Evolutionary conservation across 177 flowering plant genomes (phyloP).

Genomic region (Vitis hybrid): DNA sequence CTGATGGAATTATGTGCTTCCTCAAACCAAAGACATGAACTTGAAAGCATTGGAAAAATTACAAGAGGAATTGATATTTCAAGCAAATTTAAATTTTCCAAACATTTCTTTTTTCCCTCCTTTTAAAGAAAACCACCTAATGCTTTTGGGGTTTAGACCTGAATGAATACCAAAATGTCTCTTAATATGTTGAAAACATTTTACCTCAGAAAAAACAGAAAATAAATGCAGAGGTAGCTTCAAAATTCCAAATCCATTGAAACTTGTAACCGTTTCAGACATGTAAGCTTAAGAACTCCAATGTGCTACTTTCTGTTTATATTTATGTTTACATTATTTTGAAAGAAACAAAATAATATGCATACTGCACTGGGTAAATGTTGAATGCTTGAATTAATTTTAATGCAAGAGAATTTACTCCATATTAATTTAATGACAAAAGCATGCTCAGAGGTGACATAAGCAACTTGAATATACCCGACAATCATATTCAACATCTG

Average conservation of each 20-base stretch:
- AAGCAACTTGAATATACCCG: conserved; percentile 42
- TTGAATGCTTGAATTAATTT: not conserved
- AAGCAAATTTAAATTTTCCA: not conserved
- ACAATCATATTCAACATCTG: conserved; percentile 56
- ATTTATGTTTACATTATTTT: not conserved
- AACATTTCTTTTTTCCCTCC: not conserved
- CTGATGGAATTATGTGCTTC: not conserved
- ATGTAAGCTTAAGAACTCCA: not conserved
- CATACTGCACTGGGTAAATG: not conserved
- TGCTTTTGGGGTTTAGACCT: no score
- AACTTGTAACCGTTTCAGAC: not conserved
- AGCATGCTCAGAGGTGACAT: not conserved
- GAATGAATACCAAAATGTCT: no score
- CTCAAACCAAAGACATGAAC: not conserved
- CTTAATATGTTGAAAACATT: no score
- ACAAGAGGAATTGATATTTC: not conserved
- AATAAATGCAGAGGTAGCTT: no score
- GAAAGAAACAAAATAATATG: not conserved
- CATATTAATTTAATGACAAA: not conserved
- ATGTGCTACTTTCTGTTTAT: not conserved
- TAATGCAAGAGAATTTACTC: not conserved
- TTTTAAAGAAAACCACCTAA: no score
- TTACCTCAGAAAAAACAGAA: no score
- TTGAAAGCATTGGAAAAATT: not conserved
- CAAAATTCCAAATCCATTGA: no score